phyloP scores from a whole-genome alignment of 306 rosid species.

The Glycine latifolia region DNA sequence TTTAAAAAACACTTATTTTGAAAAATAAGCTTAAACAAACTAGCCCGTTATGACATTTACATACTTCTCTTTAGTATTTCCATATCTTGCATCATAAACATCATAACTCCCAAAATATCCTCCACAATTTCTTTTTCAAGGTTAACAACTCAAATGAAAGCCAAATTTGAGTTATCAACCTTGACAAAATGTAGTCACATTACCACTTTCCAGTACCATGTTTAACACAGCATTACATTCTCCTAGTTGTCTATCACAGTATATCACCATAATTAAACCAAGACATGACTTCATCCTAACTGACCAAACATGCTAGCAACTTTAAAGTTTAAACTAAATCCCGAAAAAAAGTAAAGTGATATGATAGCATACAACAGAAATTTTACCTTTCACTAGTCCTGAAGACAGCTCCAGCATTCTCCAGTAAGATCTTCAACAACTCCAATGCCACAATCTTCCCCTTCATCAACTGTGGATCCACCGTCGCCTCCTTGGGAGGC shows the following conservation, averaged over 20 bases:
- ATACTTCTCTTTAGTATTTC: slow-evolving; percentile 24
- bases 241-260: slow-evolving; percentile 17
- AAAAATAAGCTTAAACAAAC: too few relatives aligned
- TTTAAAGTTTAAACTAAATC: background rate
- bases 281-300: slow-evolving; percentile 8
- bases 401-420: slow-evolving; percentile 98
- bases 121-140: slow-evolving; percentile 4
- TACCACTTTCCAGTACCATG: background rate
- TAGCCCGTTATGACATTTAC: background rate
- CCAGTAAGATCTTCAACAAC: slow-evolving; percentile 94
- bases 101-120: background rate
- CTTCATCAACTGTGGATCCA: slow-evolving; percentile 92
- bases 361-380: slow-evolving; percentile 1
- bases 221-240: slow-evolving; percentile 20
- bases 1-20: too few relatives aligned
- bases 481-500: slow-evolving; percentile 88
- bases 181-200: background rate
- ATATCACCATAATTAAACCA: slow-evolving; percentile 33
- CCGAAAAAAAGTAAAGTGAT: background rate
- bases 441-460: slow-evolving; percentile 98
- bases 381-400: slow-evolving; percentile 97
- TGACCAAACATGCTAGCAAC: slow-evolving; percentile 16
- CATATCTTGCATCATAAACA: background rate
- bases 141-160: background rate
- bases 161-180: background rate